Percentiles rank a stretch among this genome's conserved stretches.
Evolutionary conservation across 2,329 filamentous ascomycete species (phyloP).

Genomic region (Cephalotrichum gorgonifer): DNA sequence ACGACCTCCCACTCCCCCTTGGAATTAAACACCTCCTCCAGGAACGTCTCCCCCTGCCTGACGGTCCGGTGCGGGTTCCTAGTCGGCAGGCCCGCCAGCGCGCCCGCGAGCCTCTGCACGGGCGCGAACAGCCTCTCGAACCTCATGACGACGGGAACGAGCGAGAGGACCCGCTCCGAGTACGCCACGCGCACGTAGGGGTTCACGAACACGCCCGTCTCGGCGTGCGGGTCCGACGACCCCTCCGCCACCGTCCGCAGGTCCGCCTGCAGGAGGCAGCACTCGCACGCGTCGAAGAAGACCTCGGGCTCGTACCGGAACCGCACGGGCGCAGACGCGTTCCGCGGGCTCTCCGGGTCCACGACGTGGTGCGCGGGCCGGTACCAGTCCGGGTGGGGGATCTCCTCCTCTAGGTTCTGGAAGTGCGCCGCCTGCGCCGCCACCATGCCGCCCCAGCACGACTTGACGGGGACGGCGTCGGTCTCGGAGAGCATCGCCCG

Average conservation of each 20-base stretch:
- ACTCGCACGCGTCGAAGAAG: conserved; percentile 56
- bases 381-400: conserved; percentile 22
- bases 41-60: conserved; percentile 41
- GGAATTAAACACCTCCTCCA: conserved; percentile 37
- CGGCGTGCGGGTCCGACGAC: conserved; percentile 31
- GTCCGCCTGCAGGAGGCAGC: conserved; percentile 46
- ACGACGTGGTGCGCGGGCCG: conserved; percentile 21
- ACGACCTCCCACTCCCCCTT: conserved; percentile 28
- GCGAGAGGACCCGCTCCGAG: conserved; percentile 41
- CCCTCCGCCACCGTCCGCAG: conserved; percentile 26
- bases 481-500: conserved; percentile 50
- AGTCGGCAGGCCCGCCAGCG: conserved; percentile 43
- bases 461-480: conserved; percentile 58
- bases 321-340: conserved; percentile 28
- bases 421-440: conserved; percentile 53
- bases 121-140: conserved; percentile 56
- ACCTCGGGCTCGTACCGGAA: conserved; percentile 49
- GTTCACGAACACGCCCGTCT: conserved; percentile 55
- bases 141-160: conserved; percentile 48
- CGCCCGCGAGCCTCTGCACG: conserved; percentile 48
- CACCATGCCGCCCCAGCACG: conserved; percentile 72
- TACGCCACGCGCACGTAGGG: conserved; percentile 67
- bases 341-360: conserved; percentile 19
- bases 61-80: conserved; percentile 52
- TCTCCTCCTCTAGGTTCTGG: conserved; percentile 25